phyloP scores from a whole-genome alignment of 441 rosid genomes.

The Melastoma candidum region DNA sequence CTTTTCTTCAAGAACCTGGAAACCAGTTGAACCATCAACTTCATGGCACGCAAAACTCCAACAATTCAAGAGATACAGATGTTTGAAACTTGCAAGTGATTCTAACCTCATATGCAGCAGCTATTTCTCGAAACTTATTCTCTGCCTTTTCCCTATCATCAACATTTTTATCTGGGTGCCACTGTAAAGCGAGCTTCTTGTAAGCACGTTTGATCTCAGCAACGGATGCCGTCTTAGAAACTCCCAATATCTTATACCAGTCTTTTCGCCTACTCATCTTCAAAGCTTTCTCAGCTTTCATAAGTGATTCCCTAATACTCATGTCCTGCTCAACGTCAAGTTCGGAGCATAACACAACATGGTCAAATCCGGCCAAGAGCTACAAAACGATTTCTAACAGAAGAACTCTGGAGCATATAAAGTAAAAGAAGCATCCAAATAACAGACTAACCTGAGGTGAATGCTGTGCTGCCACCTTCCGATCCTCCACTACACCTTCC shows the following conservation, averaged over 20 bases:
- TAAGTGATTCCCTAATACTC: slow-evolving; percentile 63
- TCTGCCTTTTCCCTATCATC: slow-evolving; percentile 91
- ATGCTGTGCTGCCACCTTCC: slow-evolving; percentile 68
- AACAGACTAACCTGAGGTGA: slow-evolving; percentile 71
- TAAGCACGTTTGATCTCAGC: slow-evolving; percentile 86
- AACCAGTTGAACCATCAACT: slow-evolving; percentile 11
- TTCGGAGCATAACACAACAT: neutral
- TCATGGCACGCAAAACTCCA: neutral
- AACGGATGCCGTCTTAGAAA: slow-evolving; percentile 68
- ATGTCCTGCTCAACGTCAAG: slow-evolving; percentile 39
- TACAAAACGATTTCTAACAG: neutral
- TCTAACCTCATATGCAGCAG: slow-evolving; percentile 88
- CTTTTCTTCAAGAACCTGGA: slow-evolving; percentile 84
- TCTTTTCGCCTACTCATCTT: slow-evolving; percentile 96
- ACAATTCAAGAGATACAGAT: neutral
- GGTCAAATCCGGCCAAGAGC: neutral
- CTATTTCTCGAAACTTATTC: slow-evolving; percentile 74
- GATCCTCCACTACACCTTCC: slow-evolving; percentile 96
- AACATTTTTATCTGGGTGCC: slow-evolving; percentile 99
- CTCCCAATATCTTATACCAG: slow-evolving; percentile 86
- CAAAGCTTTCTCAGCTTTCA: slow-evolving; percentile 87
- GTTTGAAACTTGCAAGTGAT: neutral
- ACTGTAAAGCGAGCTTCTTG: slow-evolving; percentile 89
- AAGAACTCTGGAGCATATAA: neutral
- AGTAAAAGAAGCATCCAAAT: neutral